phyloP scores from a whole-genome alignment of 495 filamentous ascomycete species.

The Amphirosellinia nigrospora region DNA sequence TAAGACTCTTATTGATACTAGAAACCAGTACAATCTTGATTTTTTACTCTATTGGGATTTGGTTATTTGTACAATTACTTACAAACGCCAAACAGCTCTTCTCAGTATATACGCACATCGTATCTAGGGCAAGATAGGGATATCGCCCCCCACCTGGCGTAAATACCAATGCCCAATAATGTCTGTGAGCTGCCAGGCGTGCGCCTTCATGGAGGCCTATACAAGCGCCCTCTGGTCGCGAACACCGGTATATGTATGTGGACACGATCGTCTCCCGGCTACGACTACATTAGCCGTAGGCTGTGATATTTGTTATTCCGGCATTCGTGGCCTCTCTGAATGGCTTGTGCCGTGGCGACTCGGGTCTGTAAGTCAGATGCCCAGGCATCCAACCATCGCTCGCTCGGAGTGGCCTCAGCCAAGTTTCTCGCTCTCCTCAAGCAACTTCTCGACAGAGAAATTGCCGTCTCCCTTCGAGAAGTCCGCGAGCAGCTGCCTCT shows the following conservation, averaged over 20 bases:
- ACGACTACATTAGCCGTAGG: not conserved
- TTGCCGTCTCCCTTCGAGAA: constrained; percentile 76
- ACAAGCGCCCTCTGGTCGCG: not conserved
- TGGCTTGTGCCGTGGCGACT: not conserved
- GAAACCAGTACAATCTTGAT: not conserved
- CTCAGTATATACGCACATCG: not conserved
- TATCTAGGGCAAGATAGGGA: not conserved
- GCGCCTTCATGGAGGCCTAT: too few relatives aligned
- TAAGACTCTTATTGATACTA: not conserved
- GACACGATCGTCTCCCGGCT: not conserved
- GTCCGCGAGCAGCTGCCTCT: constrained; percentile 75
- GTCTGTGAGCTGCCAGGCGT: not conserved
- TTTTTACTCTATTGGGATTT: not conserved
- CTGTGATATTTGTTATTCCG: not conserved
- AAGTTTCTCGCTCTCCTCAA: constrained; percentile 86
- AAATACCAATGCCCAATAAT: not conserved
- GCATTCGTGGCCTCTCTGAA: not conserved
- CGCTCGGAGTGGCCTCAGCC: constrained; percentile 39
- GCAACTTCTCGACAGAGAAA: constrained; percentile 82
- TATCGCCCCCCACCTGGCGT: not conserved
- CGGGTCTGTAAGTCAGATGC: not conserved
- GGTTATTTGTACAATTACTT: not conserved
- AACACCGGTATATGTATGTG: not conserved
- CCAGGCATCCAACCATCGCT: not conserved
- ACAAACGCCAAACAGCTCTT: not conserved